phyloP scores from a whole-genome alignment of 2,329 filamentous ascomycete species.

The Orbilia blumenaviensis region DNA sequence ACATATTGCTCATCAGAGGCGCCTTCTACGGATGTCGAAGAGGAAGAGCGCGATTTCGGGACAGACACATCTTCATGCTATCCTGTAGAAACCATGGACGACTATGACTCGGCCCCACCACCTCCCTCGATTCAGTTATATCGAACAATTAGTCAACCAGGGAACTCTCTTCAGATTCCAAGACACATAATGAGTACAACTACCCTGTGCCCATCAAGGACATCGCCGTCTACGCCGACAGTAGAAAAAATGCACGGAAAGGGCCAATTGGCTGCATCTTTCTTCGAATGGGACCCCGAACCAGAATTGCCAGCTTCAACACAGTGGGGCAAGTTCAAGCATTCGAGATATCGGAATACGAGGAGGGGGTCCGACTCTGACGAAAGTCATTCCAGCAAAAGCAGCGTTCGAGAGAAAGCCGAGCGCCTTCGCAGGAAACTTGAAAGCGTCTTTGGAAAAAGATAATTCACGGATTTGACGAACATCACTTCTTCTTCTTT shows the following conservation, averaged over 20 bases:
- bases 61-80: slow-evolving; percentile 11
- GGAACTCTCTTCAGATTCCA: background rate
- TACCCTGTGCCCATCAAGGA: slow-evolving; percentile 23
- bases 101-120: slow-evolving; percentile 25
- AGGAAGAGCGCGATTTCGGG: slow-evolving; percentile 11
- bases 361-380: slow-evolving; percentile 45
- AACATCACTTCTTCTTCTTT: background rate
- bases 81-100: background rate
- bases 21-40: slow-evolving; percentile 4
- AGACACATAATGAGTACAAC: background rate
- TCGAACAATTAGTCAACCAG: slow-evolving; percentile 38
- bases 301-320: slow-evolving; percentile 16
- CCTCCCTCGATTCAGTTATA: slow-evolving; percentile 39
- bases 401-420: slow-evolving; percentile 40
- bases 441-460: slow-evolving; percentile 32
- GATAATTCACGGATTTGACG: background rate
- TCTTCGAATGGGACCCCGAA: slow-evolving; percentile 46
- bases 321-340: slow-evolving; percentile 42
- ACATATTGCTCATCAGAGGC: slow-evolving; percentile 34
- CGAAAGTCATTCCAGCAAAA: slow-evolving; percentile 37
- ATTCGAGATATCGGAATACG: slow-evolving; percentile 19
- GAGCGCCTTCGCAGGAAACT: slow-evolving; percentile 44
- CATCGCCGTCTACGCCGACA: slow-evolving; percentile 25
- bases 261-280: slow-evolving; percentile 16
- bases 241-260: slow-evolving; percentile 10